These are phyloP conservation scores for Mycena vulgaris DNA, from an alignment of 768 basidiomycete genomes.

Conservation along the genomic window DNA sequence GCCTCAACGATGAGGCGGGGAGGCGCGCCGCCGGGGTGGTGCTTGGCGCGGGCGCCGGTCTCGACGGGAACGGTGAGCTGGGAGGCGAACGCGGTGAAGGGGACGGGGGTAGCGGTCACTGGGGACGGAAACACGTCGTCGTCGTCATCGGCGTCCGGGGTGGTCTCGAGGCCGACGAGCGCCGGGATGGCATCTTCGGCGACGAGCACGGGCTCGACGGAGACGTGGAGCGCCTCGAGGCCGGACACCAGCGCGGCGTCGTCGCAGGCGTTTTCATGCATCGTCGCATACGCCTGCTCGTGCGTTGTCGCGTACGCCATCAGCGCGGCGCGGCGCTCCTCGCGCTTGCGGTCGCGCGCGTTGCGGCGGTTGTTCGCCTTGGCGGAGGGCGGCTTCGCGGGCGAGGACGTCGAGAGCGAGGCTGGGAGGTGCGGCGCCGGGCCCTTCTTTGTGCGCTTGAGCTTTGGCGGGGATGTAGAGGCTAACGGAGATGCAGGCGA, in stretches of 20 bases:
- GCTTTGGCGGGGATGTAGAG: slow-evolving; percentile 54
- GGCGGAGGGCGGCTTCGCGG: slow-evolving; percentile 36
- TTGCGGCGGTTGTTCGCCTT: slow-evolving; percentile 58
- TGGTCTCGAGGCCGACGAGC: slow-evolving; percentile 20
- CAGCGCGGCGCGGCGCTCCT: slow-evolving; percentile 60
- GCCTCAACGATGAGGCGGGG: slow-evolving; percentile 83
- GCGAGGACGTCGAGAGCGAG: slow-evolving; percentile 1
- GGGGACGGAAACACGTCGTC: slow-evolving; percentile 58
- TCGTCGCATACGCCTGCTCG: neutral
- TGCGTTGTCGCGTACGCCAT: slow-evolving; percentile 46
- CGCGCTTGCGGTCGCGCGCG: slow-evolving; percentile 66
- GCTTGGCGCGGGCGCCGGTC: slow-evolving; percentile 7
- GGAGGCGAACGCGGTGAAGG: slow-evolving; percentile 42
- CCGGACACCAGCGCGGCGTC: slow-evolving; percentile 47
- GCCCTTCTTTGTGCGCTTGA: slow-evolving; percentile 57
- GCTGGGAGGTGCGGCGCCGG: slow-evolving; percentile 48
- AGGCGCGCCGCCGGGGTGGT: neutral
- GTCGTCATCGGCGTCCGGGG: slow-evolving; percentile 38
- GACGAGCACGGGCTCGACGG: slow-evolving; percentile 38
- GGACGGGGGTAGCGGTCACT: slow-evolving; percentile 43
- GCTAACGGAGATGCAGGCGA: slow-evolving; percentile 49
- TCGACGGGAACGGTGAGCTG: slow-evolving; percentile 34
- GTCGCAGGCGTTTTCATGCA: slow-evolving; percentile 35
- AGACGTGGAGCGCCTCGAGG: slow-evolving; percentile 53
- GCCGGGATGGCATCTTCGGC: slow-evolving; percentile 21